phyloP scores from a whole-genome alignment of 2,329 filamentous ascomycete species.

The Hymenoscyphus fructigenus region DNA sequence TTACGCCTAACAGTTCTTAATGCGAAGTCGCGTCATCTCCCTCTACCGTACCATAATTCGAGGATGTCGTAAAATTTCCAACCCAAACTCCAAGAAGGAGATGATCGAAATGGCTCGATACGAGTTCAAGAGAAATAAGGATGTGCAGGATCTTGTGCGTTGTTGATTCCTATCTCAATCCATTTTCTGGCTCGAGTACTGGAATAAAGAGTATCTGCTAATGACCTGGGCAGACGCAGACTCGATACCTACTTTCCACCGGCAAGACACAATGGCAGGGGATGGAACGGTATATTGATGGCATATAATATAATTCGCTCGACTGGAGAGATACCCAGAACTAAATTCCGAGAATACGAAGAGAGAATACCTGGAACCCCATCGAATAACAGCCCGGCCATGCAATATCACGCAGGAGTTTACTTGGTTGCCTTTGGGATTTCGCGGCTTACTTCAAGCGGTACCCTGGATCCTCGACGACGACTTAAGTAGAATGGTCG shows the following conservation, averaged over 20 bases:
- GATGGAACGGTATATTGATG: conserved; percentile 58
- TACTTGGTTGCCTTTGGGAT: neutral
- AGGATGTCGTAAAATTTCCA: conserved; percentile 51
- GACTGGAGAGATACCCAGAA: neutral
- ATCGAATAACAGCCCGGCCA: neutral
- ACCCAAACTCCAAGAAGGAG: conserved; percentile 53
- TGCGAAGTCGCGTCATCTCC: conserved; percentile 53
- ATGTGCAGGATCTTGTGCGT: conserved; percentile 56
- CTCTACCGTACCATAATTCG: conserved; percentile 60
- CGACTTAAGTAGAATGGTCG: neutral
- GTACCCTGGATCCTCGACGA: neutral
- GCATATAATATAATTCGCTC: conserved; percentile 44
- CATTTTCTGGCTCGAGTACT: neutral
- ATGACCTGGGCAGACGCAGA: conserved; percentile 47
- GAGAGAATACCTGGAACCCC: neutral
- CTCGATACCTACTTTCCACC: conserved; percentile 62
- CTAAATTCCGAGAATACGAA: neutral
- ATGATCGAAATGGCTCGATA: conserved; percentile 56
- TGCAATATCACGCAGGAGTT: neutral
- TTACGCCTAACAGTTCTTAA: conserved; percentile 51
- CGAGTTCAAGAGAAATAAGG: conserved; percentile 60
- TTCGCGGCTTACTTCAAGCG: neutral
- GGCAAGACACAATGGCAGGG: conserved; percentile 66
- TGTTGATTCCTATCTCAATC: neutral
- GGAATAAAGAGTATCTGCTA: neutral